A percentile compares a stretch with the other conserved stretches of the same genome.
Evolutionary conservation across 2,329 filamentous ascomycete species (phyloP).

Genomic region (Fusarium proliferatum): DNA sequence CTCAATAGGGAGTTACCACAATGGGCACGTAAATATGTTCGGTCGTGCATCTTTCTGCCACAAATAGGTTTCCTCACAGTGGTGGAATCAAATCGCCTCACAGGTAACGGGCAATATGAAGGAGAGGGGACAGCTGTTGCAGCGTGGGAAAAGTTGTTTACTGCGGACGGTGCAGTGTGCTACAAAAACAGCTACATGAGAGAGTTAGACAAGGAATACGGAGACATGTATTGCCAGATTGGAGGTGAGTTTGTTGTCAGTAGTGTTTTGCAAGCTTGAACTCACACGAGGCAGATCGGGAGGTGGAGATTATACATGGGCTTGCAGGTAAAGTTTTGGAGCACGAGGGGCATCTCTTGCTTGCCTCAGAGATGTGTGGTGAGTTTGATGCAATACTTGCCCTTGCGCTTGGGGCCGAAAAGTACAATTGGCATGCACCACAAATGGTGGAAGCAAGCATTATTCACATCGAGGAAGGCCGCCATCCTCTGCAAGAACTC

Average conservation of each 20-base stretch:
- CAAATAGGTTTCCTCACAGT: slow-evolving; percentile 91
- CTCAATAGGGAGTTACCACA: slow-evolving; percentile 72
- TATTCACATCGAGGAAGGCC: slow-evolving; percentile 79
- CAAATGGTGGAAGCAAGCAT: slow-evolving; percentile 76
- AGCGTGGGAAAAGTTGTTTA: slow-evolving; percentile 82
- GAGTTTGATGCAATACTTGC: slow-evolving; percentile 89
- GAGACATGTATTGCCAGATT: slow-evolving; percentile 87
- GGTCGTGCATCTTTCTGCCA: slow-evolving; percentile 89
- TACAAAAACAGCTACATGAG: slow-evolving; percentile 89
- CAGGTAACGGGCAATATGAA: slow-evolving; percentile 70
- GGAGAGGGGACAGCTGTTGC: slow-evolving; percentile 67
- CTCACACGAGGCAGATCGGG: slow-evolving; percentile 69
- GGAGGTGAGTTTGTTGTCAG: slow-evolving; percentile 66
- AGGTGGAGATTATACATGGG: slow-evolving; percentile 87
- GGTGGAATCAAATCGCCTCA: slow-evolving; percentile 65
- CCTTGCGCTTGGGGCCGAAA: slow-evolving; percentile 78
- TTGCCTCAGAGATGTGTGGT: slow-evolving; percentile 82
- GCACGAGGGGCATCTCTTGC: slow-evolving; percentile 72
- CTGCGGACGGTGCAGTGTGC: slow-evolving; percentile 76
- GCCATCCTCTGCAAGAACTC: slow-evolving; percentile 88
- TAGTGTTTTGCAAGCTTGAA: neutral
- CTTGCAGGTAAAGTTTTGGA: slow-evolving; percentile 78
- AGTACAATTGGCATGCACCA: slow-evolving; percentile 78
- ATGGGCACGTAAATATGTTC: slow-evolving; percentile 63
- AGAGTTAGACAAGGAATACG: slow-evolving; percentile 82